Conservation (phyloP, 2,329 filamentous ascomycete genomes). For the Penicillium sp. region DNA sequence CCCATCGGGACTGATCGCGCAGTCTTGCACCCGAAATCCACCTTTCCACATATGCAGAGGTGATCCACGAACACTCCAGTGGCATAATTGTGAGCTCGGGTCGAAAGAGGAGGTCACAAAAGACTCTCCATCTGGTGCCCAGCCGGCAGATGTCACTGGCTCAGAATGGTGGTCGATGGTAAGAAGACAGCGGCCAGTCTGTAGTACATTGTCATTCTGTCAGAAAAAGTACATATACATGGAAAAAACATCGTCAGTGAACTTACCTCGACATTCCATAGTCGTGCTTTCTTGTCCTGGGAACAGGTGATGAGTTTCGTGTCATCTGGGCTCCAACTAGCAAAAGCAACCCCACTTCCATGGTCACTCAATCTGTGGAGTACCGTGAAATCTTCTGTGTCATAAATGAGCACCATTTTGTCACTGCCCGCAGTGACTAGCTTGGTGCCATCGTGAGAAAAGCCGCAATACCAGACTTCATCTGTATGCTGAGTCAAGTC, state of each 20-base stretch:
- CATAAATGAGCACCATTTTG: slow-evolving; percentile 76
- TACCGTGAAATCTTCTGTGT: slow-evolving; percentile 68
- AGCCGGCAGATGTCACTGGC: slow-evolving; percentile 86
- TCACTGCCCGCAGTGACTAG: slow-evolving; percentile 82
- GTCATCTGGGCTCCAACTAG: slow-evolving; percentile 92
- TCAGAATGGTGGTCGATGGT: slow-evolving; percentile 73
- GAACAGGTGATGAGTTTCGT: slow-evolving; percentile 81
- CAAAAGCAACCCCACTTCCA: slow-evolving; percentile 70
- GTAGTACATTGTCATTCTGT: background rate
- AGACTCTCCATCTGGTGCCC: slow-evolving; percentile 73
- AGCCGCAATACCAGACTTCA: slow-evolving; percentile 90
- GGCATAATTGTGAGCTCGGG: slow-evolving; percentile 63
- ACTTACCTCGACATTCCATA: slow-evolving; percentile 71
- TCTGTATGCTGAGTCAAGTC: slow-evolving; percentile 73
- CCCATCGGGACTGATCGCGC: slow-evolving; percentile 80
- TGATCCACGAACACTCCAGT: slow-evolving; percentile 68
- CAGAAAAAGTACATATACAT: background rate
- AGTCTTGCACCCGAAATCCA: slow-evolving; percentile 76
- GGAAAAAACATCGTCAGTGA: background rate
- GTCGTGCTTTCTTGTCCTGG: slow-evolving; percentile 68
- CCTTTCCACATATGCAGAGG: slow-evolving; percentile 66
- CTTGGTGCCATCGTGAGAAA: slow-evolving; percentile 81
- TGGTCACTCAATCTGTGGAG: slow-evolving; percentile 67
- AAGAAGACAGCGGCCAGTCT: slow-evolving; percentile 66
- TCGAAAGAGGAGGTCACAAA: slow-evolving; percentile 82